Base-by-base conservation (phyloP, 495 filamentous ascomycete species). In the Aspergillus heteromorphus region DNA sequence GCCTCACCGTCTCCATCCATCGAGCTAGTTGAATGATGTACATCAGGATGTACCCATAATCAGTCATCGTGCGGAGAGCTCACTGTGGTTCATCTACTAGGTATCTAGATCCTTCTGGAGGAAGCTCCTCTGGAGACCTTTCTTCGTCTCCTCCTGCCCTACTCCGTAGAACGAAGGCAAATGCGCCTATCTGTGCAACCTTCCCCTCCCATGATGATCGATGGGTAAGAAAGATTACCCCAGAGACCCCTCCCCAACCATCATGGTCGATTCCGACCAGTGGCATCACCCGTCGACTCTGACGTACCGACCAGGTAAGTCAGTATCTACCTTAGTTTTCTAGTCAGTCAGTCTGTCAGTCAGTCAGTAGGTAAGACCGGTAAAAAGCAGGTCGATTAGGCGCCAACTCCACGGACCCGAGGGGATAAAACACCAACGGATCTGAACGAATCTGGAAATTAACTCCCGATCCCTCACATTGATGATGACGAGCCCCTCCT, bases 381-480 rank as follows among this genome's bases (percentile, higher is more conserved):
- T n/a, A n/a, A n/a, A n/a, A n/a, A 27, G 4, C 7, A 7, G 23
- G 23, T 27, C 3, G 43, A 47, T 27, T 29, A 47, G 43, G 43
- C 43, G 14, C 27, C 14, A 47, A 47, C 21, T 20, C 43, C 19
- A 19, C 43, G 17, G 43, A 47, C 43, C 43, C 21, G 43, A n/a
- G 14, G 40, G 38, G n/a, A 17, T n/a, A n/a, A 52, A 45, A 45
- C 6, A 20, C 9, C n/a, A 17, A 48, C 25, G 38, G 38, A 38
- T 31, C 36, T 48, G 27, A 18, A 31, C 45, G 2, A 49, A 42
- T 20, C 19, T 31, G 43, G 53, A 38, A 55, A 55, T 49, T 48
- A 47, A 40, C 53, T 41, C 43, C 31, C 29, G 43, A 55, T 55
- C 43, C 45, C 43, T 55, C 53, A 55, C 43, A 48, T 55, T 47